Evolutionary conservation across 1,284 basidiomycete genomes (phyloP).

Genomic region (Ustilago lituana): DNA sequence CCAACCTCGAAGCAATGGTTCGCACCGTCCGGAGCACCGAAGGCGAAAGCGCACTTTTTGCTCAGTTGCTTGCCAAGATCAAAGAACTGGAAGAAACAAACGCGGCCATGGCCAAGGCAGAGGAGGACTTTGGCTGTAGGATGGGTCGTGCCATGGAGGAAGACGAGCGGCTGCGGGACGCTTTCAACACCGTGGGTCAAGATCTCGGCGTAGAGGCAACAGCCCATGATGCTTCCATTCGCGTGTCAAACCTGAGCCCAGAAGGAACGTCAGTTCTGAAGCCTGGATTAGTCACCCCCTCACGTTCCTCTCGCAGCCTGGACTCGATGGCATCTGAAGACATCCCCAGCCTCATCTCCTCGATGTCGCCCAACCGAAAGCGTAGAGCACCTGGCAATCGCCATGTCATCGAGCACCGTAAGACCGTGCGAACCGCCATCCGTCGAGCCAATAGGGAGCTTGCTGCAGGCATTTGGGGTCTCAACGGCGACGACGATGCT

Average conservation of each 20-base stretch:
- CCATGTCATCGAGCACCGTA: slow-evolving; percentile 53
- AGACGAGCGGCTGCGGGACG: slow-evolving; percentile 55
- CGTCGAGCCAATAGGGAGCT: slow-evolving; percentile 36
- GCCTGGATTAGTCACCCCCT: slow-evolving; percentile 25
- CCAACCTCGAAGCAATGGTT: slow-evolving; percentile 36
- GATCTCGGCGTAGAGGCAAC: slow-evolving; percentile 13
- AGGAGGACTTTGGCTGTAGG: slow-evolving; percentile 52
- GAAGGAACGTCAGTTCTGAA: neutral
- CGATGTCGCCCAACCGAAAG: slow-evolving; percentile 16
- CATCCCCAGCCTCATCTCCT: neutral
- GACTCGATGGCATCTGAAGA: slow-evolving; percentile 15
- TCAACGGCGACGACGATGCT: slow-evolving; percentile 17
- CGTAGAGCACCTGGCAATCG: slow-evolving; percentile 57
- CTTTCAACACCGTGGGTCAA: slow-evolving; percentile 48
- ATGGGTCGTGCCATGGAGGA: slow-evolving; percentile 57
- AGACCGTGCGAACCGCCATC: slow-evolving; percentile 49
- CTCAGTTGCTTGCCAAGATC: slow-evolving; percentile 58
- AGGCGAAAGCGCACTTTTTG: slow-evolving; percentile 49
- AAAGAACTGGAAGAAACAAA: slow-evolving; percentile 61
- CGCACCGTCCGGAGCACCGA: slow-evolving; percentile 11
- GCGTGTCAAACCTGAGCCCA: neutral
- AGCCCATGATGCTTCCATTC: neutral
- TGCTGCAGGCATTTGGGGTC: slow-evolving; percentile 18
- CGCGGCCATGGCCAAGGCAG: slow-evolving; percentile 43
- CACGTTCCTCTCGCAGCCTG: slow-evolving; percentile 25